Base-by-base conservation (phyloP, 192 early-diverging fungal genomes). In the Dissophora globulifera region DNA sequence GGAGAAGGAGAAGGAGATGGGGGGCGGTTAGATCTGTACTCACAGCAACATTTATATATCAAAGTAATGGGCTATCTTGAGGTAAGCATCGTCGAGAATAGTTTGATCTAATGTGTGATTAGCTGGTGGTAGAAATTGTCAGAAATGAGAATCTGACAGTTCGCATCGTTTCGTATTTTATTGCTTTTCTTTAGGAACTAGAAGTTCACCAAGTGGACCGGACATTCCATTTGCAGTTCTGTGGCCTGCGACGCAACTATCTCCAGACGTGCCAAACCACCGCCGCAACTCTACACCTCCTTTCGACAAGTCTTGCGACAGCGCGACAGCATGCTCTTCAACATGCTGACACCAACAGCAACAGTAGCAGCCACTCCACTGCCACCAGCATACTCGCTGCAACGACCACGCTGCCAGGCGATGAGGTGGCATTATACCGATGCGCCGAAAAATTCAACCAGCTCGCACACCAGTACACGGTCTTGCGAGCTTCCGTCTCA, bases 391-490 rank as follows among this genome's bases (percentile, higher is more conserved):
- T n/a, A n/a, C n/a, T n/a, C n/a, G n/a, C n/a, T n/a, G n/a, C n/a
- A n/a, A n/a, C n/a, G n/a, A n/a, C n/a, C n/a, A n/a, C n/a, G 8
- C 50, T 69, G 9, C 41, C 67, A 0, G 47, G 42, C 1, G 72
- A 76, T 20, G 72, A 67, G 22, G 9, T 52, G 7, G 50, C 35
- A 1, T 40, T 76, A 9, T 48, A 50, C 27, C 40, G 51, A 20
- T 67, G 72, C 22, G 72, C 72, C 4, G 58, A 61, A 19, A 27
- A 50, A 25, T 51, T 67, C 23, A 76, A 67, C 19, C 22, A 40
- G 15, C 42, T 76, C 4, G 72, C 72, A 2, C 72, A 76, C 38
- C 42, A 67, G 17, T 76, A 76, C 46, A 76, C 72, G 0, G 7
- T 76, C 3, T 23, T 76, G 7, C 17, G 58, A 40, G 41, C 58